These are phyloP conservation scores for Yarrowia deformans DNA, from an alignment of 805 yeast genomes.

Conservation along the genomic window DNA sequence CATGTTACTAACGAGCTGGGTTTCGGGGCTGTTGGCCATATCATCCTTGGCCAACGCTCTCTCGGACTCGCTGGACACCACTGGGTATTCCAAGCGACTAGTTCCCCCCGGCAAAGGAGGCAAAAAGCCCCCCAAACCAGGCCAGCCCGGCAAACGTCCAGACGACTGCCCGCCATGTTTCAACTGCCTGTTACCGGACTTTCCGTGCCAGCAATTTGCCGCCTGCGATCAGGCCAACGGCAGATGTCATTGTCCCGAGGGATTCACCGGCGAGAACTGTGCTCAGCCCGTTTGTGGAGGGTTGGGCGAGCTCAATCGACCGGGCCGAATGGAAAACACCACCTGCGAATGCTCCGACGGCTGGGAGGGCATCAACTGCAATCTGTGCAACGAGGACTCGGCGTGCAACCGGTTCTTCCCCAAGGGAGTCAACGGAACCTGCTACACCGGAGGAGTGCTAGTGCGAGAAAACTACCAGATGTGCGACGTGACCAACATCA, in stretches of 20 bases:
- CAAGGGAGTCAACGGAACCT: slow-evolving; percentile 81
- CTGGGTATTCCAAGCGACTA: slow-evolving; percentile 3
- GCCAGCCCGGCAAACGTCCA: slow-evolving; percentile 24
- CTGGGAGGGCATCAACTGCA: slow-evolving; percentile 96
- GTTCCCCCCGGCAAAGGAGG: slow-evolving; percentile 38
- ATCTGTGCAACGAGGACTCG: slow-evolving; percentile 71
- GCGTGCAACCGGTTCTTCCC: slow-evolving; percentile 91
- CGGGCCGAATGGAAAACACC: slow-evolving; percentile 57
- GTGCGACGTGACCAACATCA: slow-evolving; percentile 91
- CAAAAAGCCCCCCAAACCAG: slow-evolving; percentile 34
- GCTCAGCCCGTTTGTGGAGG: slow-evolving; percentile 87
- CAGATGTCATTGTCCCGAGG: slow-evolving; percentile 87
- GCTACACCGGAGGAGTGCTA: slow-evolving; percentile 83
- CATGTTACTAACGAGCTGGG: slow-evolving; percentile 7
- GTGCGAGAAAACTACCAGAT: slow-evolving; percentile 84
- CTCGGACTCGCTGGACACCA: background rate
- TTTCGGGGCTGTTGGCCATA: slow-evolving; percentile 13
- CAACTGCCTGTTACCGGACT: slow-evolving; percentile 92
- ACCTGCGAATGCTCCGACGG: slow-evolving; percentile 81
- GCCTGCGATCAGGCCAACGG: slow-evolving; percentile 89
- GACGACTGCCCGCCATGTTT: slow-evolving; percentile 87
- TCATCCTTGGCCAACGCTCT: slow-evolving; percentile 1
- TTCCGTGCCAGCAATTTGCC: slow-evolving; percentile 88
- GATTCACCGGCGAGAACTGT: slow-evolving; percentile 95
- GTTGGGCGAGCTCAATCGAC: slow-evolving; percentile 72